These are phyloP conservation scores for Sphagnum contortum DNA, from an alignment of 225 moss, liverwort and hornwort genomes.

Conservation along the genomic window DNA sequence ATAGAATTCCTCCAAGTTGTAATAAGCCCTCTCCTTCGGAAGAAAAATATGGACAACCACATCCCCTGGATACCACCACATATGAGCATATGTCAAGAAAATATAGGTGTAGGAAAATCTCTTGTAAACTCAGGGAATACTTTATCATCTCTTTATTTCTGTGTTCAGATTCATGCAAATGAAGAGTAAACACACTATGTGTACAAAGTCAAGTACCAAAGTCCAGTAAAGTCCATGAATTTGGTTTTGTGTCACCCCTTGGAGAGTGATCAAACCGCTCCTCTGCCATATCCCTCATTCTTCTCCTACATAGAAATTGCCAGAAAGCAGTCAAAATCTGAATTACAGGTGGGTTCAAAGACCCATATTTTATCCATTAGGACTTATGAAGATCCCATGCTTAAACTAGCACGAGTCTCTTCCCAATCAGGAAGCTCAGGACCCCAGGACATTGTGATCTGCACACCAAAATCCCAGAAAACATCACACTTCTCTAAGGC, in stretches of 20 bases:
- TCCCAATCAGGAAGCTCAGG: no score
- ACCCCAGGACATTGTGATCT: no score
- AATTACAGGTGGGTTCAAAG: no score
- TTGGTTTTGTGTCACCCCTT: constrained; percentile 65
- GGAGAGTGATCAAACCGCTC: constrained; percentile 52
- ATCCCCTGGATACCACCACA: constrained; percentile 37
- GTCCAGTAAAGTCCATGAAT: constrained; percentile 76
- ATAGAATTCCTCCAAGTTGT: constrained; percentile 86
- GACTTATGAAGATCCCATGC: no score
- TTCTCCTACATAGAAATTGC: constrained; percentile 26
- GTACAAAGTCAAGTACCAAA: constrained; percentile 32
- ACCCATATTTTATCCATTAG: no score
- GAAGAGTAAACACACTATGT: neutral
- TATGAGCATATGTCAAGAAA: neutral
- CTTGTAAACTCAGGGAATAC: neutral
- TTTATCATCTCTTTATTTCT: neutral
- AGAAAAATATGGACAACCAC: constrained; percentile 85
- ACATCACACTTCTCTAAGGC: no score
- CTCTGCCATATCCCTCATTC: constrained; percentile 63
- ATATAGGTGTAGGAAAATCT: neutral
- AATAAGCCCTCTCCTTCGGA: constrained; percentile 73
- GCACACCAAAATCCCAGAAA: no score
- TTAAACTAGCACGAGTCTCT: no score
- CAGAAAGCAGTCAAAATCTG: no score
- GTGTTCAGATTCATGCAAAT: neutral